These are phyloP conservation scores for Phlyctochytrium planicorne DNA, from an alignment of 192 early-diverging fungal species.

Conservation along the genomic window DNA sequence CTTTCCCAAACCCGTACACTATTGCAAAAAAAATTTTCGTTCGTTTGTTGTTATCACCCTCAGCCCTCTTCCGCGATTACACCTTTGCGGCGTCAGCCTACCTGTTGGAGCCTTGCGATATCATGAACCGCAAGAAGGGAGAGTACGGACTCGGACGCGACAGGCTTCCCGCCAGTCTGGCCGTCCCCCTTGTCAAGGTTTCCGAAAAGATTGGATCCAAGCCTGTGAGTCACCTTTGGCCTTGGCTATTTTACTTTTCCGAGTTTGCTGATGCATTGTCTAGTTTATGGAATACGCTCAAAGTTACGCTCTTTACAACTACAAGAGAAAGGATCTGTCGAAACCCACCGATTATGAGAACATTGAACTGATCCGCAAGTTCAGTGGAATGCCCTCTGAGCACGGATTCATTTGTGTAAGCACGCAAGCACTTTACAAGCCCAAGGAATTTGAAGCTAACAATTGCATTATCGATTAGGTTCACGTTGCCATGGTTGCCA, in stretches of 20 bases:
- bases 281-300: conserved; percentile 51
- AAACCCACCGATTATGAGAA: conserved; percentile 63
- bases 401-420: conserved; percentile 81
- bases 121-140: conserved; percentile 64
- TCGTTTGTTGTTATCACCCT: conserved; percentile 9
- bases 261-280: neutral
- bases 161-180: conserved; percentile 74
- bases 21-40: neutral
- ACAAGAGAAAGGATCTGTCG: conserved; percentile 63
- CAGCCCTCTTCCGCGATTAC: conserved; percentile 82
- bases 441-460: too few relatives aligned
- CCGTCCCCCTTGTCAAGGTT: conserved; percentile 70
- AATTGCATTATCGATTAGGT: too few relatives aligned
- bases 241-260: conserved; percentile 52
- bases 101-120: conserved; percentile 86
- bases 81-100: conserved; percentile 86
- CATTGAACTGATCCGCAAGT: conserved; percentile 72
- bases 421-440: too few relatives aligned
- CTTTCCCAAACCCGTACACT: too few relatives aligned
- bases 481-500: conserved; percentile 85
- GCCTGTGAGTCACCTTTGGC: conserved; percentile 58
- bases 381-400: conserved; percentile 74
- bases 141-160: conserved; percentile 80
- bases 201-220: conserved; percentile 69
- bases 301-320: conserved; percentile 81